Percentiles rank a stretch among this genome's conserved stretches.
phyloP scores from a whole-genome alignment of 306 rosid species.

The Quercus agrifolia region DNA sequence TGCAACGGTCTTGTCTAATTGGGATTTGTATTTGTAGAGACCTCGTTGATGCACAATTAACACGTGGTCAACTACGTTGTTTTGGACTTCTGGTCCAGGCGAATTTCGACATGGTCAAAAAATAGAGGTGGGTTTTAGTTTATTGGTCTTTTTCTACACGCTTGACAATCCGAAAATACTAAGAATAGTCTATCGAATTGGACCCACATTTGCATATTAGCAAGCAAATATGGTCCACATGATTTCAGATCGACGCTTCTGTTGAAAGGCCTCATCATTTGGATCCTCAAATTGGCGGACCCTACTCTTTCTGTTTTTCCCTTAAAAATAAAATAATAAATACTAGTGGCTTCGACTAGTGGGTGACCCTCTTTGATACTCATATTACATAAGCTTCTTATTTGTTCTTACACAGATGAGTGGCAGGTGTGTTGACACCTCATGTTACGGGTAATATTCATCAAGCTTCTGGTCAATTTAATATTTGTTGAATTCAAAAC shows the following conservation, averaged over 20 bases:
- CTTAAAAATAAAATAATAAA: not conserved
- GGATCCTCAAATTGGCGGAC: not conserved
- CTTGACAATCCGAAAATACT: not conserved
- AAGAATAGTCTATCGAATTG: not conserved
- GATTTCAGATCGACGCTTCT: not conserved
- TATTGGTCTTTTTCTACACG: not conserved
- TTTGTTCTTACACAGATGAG: not conserved
- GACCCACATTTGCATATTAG: not conserved
- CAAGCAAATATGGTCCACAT: not conserved
- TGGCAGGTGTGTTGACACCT: no score
- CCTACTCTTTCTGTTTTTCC: not conserved
- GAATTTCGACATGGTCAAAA: not conserved
- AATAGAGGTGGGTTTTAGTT: not conserved
- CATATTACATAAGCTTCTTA: not conserved
- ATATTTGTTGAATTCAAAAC: not conserved
- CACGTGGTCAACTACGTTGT: slow-evolving; percentile 19
- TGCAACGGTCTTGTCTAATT: not conserved
- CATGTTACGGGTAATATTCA: not conserved
- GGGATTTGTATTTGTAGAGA: not conserved
- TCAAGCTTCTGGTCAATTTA: not conserved
- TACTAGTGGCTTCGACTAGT: not conserved
- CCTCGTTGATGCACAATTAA: not conserved
- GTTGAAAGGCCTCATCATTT: not conserved
- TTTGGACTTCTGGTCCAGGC: no score
- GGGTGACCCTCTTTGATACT: not conserved